Percentiles rank a stretch among this genome's conserved stretches.
These are phyloP conservation scores for Zopfia rhizophila DNA, from an alignment of 2,329 filamentous ascomycete species.

Conservation along the genomic window DNA sequence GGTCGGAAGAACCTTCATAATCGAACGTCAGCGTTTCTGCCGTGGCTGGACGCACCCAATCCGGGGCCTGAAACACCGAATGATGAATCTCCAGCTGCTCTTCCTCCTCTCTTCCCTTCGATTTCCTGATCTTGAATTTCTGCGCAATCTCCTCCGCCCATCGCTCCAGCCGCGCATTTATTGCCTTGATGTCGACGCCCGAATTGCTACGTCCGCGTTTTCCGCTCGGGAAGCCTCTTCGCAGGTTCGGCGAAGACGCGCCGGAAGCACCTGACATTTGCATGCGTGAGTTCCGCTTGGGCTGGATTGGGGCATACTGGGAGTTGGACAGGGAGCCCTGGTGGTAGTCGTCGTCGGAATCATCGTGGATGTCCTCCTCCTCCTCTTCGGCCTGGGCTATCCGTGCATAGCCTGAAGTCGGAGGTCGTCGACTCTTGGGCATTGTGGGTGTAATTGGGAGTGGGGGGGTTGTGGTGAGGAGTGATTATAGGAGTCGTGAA, in stretches of 20 bases:
- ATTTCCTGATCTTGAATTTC: slow-evolving; percentile 89
- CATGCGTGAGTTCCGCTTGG: slow-evolving; percentile 56
- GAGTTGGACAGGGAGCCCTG: slow-evolving; percentile 49
- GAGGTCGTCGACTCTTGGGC: slow-evolving; percentile 50
- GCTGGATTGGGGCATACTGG: slow-evolving; percentile 61
- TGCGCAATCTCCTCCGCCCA: slow-evolving; percentile 99
- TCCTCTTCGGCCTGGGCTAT: slow-evolving; percentile 65
- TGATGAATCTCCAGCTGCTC: slow-evolving; percentile 95
- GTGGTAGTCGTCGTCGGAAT: slow-evolving; percentile 52
- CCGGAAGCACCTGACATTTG: slow-evolving; percentile 48
- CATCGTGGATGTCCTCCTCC: slow-evolving; percentile 52
- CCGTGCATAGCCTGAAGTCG: slow-evolving; percentile 62
- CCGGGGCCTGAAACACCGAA: slow-evolving; percentile 93
- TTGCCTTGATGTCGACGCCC: slow-evolving; percentile 96
- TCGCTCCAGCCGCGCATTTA: slow-evolving; percentile 92
- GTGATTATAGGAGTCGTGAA: slow-evolving; percentile 14
- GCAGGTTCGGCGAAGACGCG: slow-evolving; percentile 43
- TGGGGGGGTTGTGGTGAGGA: slow-evolving; percentile 15
- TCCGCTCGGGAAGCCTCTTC: slow-evolving; percentile 30
- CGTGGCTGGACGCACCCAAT: slow-evolving; percentile 83
- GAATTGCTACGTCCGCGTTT: slow-evolving; percentile 76
- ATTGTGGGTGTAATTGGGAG: slow-evolving; percentile 30
- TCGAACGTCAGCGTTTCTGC: slow-evolving; percentile 75
- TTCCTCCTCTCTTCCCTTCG: slow-evolving; percentile 77
- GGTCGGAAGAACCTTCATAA: slow-evolving; percentile 66